These are phyloP conservation scores for Helichrysum umbraculigerum DNA, from an alignment of 129 eudicot species.

Conservation along the genomic window DNA sequence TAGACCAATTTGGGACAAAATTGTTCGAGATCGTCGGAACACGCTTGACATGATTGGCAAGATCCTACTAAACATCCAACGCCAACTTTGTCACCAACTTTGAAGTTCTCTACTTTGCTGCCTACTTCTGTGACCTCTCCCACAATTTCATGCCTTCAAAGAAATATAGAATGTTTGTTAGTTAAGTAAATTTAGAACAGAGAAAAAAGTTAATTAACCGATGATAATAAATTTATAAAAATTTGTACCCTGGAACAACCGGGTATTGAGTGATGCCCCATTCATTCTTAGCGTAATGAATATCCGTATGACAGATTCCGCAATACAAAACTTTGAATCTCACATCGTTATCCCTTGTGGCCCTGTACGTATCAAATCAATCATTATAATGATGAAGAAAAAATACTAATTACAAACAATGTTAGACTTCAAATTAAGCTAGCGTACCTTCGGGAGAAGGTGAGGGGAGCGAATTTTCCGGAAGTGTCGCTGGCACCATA, in stretches of 20 bases:
- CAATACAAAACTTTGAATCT: constrained; percentile 50
- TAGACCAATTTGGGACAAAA: constrained; percentile 35
- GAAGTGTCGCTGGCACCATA: constrained; percentile 41
- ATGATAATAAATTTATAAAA: background rate
- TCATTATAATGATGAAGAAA: background rate
- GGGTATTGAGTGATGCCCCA: constrained; percentile 43
- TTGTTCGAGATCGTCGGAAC: constrained; percentile 39
- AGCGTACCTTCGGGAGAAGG: constrained; percentile 23
- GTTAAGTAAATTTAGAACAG: too few relatives aligned
- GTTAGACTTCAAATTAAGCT: background rate
- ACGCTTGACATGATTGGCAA: constrained; percentile 40
- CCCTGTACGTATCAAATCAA: constrained; percentile 29
- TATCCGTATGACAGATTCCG: constrained; percentile 50
- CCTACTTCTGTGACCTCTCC: constrained; percentile 30
- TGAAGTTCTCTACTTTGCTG: constrained; percentile 36
- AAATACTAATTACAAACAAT: background rate
- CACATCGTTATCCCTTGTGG: constrained; percentile 43
- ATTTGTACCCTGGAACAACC: constrained; percentile 40
- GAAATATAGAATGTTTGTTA: too few relatives aligned
- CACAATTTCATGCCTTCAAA: too few relatives aligned
- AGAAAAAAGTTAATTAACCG: too few relatives aligned
- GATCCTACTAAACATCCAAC: constrained; percentile 49
- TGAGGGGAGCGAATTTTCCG: constrained; percentile 36
- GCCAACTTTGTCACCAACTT: constrained; percentile 46
- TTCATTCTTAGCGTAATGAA: constrained; percentile 36